phyloP scores from a whole-genome alignment of 257 asterid species.

The Nicotiana benthamiana region DNA sequence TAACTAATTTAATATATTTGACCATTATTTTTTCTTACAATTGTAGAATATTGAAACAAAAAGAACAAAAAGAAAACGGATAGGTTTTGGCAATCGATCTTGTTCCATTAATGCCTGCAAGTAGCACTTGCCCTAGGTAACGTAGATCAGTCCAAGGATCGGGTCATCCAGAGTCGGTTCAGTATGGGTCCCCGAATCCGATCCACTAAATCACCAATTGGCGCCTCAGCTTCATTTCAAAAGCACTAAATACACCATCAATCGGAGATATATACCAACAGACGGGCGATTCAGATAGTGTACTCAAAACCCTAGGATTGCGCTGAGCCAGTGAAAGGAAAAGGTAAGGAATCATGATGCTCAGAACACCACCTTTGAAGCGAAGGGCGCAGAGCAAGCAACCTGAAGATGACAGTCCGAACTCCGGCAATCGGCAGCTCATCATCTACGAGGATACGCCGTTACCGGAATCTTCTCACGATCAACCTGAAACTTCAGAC shows the following conservation, averaged over 20 bases:
- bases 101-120: too few relatives aligned
- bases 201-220: not conserved
- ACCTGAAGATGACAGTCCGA: conserved; percentile 53
- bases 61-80: too few relatives aligned
- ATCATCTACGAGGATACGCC: conserved; percentile 64
- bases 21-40: too few relatives aligned
- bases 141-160: too few relatives aligned
- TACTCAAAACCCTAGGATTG: not conserved
- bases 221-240: conserved; percentile 3
- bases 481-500: conserved; percentile 48
- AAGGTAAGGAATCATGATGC: conserved; percentile 35
- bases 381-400: conserved; percentile 50
- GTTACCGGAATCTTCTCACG: conserved; percentile 47
- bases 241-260: not conserved
- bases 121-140: too few relatives aligned
- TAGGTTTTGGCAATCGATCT: too few relatives aligned
- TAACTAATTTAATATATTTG: too few relatives aligned
- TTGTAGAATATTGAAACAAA: too few relatives aligned
- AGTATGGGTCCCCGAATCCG: not conserved
- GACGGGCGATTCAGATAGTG: not conserved
- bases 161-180: too few relatives aligned
- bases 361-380: conserved; percentile 82
- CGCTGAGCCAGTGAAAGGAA: not conserved
- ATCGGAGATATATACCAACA: not conserved
- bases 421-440: conserved; percentile 40